phyloP scores from a whole-genome alignment of 331 rosid species.

The Dryas integrifolia region DNA sequence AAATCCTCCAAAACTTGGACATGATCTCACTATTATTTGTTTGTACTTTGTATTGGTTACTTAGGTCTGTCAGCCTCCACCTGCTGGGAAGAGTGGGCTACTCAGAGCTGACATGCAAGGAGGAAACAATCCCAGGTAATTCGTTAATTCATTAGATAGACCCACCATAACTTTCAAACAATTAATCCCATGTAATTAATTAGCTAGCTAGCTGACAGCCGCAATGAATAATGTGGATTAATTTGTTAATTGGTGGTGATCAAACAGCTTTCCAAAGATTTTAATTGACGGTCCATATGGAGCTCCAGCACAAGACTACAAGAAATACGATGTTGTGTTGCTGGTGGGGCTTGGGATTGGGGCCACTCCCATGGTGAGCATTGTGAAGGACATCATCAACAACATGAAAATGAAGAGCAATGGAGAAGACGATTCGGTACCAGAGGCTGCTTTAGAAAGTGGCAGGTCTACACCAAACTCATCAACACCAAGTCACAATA shows the following conservation, averaged over 20 bases:
- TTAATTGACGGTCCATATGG: slow-evolving; percentile 48
- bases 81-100: slow-evolving; percentile 54
- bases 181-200: no score
- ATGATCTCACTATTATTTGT: neutral
- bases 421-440: slow-evolving; percentile 5
- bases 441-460: slow-evolving; percentile 21
- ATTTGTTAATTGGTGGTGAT: neutral
- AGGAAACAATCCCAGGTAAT: slow-evolving; percentile 36
- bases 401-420: slow-evolving; percentile 36
- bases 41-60: neutral
- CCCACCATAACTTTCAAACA: no score
- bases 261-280: slow-evolving; percentile 43
- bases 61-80: slow-evolving; percentile 49
- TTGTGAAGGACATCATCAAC: slow-evolving; percentile 69
- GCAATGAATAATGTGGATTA: neutral
- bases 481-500: neutral
- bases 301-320: slow-evolving; percentile 52
- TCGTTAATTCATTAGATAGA: neutral
- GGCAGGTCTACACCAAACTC: slow-evolving; percentile 9
- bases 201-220: no score
- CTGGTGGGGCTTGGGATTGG: slow-evolving; percentile 87
- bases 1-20: neutral
- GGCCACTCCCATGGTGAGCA: slow-evolving; percentile 92
- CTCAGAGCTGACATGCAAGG: slow-evolving; percentile 52
- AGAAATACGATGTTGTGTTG: slow-evolving; percentile 78